Evolutionary conservation across 768 basidiomycete species (phyloP).

Genomic region (Paxillus rubicundulus): DNA sequence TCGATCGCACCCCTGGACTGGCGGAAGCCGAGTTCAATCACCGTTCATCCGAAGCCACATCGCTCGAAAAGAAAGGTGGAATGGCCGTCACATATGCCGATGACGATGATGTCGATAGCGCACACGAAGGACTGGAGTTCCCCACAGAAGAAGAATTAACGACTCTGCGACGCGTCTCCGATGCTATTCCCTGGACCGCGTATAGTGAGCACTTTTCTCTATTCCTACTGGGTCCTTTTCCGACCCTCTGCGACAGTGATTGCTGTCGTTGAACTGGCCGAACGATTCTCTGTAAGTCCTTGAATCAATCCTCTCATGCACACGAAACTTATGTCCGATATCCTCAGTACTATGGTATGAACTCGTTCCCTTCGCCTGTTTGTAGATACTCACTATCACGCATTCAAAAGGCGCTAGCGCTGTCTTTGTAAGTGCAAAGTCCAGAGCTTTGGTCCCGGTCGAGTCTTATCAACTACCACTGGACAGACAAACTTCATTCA

Average conservation of each 20-base stretch:
- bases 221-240: background rate
- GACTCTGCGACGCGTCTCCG: slow-evolving; percentile 61
- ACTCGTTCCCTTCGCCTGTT: slow-evolving; percentile 4
- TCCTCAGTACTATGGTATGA: slow-evolving; percentile 46
- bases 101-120: slow-evolving; percentile 34
- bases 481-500: slow-evolving; percentile 73
- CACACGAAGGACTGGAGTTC: slow-evolving; percentile 55
- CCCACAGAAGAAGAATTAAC: slow-evolving; percentile 60
- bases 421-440: slow-evolving; percentile 35
- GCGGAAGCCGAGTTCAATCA: slow-evolving; percentile 11
- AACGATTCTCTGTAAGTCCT: slow-evolving; percentile 63
- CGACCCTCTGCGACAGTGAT: slow-evolving; percentile 43
- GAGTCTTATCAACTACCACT: background rate
- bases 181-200: slow-evolving; percentile 55
- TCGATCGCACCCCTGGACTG: slow-evolving; percentile 11
- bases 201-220: slow-evolving; percentile 29
- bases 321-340: background rate
- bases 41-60: background rate
- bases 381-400: background rate
- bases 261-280: slow-evolving; percentile 64
- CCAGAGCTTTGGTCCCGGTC: background rate
- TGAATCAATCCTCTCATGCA: background rate
- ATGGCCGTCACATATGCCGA: slow-evolving; percentile 20
- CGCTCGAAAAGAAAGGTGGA: slow-evolving; percentile 25
- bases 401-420: slow-evolving; percentile 36